Evolutionary conservation across 2,329 filamentous ascomycete species (phyloP).

Genomic region (Bertia moriformis): DNA sequence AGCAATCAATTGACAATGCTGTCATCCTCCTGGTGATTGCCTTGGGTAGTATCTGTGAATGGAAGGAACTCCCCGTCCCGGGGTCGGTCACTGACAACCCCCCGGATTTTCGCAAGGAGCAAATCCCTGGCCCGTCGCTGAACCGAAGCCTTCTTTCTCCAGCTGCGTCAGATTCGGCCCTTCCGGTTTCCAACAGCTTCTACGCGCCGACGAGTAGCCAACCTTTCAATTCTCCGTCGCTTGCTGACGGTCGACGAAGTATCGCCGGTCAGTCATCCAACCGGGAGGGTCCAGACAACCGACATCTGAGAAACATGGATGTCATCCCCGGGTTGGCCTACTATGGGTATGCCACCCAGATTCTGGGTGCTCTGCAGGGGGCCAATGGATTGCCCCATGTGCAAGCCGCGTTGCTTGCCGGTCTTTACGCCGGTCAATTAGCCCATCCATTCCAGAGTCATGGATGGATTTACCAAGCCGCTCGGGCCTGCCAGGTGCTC

Average conservation of each 20-base stretch:
- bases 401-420: not conserved
- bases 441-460: slow-evolving; percentile 1
- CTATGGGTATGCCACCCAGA: not conserved
- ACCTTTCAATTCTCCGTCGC: not conserved
- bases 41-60: not conserved
- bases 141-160: not conserved
- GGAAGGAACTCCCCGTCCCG: not conserved
- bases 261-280: not conserved
- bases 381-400: not conserved
- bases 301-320: not conserved
- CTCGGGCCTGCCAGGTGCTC: not conserved
- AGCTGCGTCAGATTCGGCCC: not conserved
- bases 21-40: not conserved
- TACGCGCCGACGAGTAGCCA: not conserved
- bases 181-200: not conserved
- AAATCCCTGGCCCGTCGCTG: not conserved
- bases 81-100: not conserved
- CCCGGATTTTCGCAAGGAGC: not conserved
- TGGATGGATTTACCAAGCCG: not conserved
- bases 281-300: not conserved
- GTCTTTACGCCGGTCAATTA: slow-evolving; percentile 1
- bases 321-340: not conserved
- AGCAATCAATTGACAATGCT: slow-evolving; percentile 1
- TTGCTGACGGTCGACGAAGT: not conserved
- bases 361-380: not conserved